Evolutionary conservation across 768 basidiomycete species (phyloP).

Genomic region (Symmetrospora coprosmae): DNA sequence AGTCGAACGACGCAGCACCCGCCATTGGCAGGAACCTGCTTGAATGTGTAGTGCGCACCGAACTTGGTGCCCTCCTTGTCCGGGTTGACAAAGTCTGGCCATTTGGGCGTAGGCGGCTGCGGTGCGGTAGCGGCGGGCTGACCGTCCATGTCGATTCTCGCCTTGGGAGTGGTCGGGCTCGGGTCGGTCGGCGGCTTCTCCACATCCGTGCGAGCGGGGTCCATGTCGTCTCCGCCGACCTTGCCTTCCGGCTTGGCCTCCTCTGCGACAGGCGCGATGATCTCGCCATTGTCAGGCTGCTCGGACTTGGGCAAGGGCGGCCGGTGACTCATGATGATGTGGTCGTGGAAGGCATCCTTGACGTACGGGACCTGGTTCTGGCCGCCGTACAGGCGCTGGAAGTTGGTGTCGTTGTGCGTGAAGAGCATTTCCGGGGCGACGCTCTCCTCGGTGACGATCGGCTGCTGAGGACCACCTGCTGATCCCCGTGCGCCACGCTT

Average conservation of each 20-base stretch:
- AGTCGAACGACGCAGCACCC: constrained; percentile 90
- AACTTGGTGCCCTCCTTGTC: constrained; percentile 76
- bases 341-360: constrained; percentile 97
- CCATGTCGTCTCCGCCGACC: not conserved
- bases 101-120: constrained; percentile 25
- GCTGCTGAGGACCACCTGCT: constrained; percentile 38
- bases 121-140: constrained; percentile 44
- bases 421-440: constrained; percentile 77
- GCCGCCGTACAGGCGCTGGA: constrained; percentile 72
- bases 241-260: constrained; percentile 28
- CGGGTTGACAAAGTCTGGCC: constrained; percentile 60
- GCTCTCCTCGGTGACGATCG: constrained; percentile 45
- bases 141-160: constrained; percentile 40
- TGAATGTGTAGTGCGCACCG: constrained; percentile 79
- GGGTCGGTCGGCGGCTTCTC: constrained; percentile 21
- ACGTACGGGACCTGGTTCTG: constrained; percentile 67
- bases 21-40: constrained; percentile 70
- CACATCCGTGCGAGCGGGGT: not conserved
- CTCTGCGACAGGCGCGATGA: not conserved
- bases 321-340: constrained; percentile 76
- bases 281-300: constrained; percentile 14
- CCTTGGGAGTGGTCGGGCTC: not conserved
- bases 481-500: constrained; percentile 44
- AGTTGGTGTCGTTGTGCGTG: constrained; percentile 97
- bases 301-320: constrained; percentile 40